phyloP scores from a whole-genome alignment of 176 grass and related monocot species.

The Oryza nivara region DNA sequence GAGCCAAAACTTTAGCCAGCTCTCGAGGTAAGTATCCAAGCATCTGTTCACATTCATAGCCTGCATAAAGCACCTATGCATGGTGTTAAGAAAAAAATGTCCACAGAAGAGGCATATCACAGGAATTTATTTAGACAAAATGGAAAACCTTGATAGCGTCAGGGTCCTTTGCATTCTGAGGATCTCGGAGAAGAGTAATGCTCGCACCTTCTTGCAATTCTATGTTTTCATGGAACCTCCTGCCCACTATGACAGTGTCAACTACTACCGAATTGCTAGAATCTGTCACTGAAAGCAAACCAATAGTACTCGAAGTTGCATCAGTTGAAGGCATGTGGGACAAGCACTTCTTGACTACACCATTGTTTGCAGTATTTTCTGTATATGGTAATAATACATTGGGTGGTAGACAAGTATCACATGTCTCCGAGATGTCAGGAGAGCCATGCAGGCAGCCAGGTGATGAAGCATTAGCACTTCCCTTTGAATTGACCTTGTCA shows the following conservation, averaged over 20 bases:
- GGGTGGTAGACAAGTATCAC: slow-evolving; percentile 3
- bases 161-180: slow-evolving; percentile 70
- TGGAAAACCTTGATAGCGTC: slow-evolving; percentile 87
- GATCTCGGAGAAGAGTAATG: slow-evolving; percentile 66
- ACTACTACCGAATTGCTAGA: slow-evolving; percentile 40
- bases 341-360: not conserved
- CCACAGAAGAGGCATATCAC: slow-evolving; percentile 23
- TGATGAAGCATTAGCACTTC: slow-evolving; percentile 16
- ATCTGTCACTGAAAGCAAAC: slow-evolving; percentile 25
- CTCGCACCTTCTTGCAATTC: slow-evolving; percentile 55
- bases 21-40: slow-evolving; percentile 93
- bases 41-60: slow-evolving; percentile 41
- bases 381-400: not conserved
- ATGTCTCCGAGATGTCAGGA: slow-evolving; percentile 26
- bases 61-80: slow-evolving; percentile 69
- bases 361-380: slow-evolving; percentile 10
- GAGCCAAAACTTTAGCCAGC: slow-evolving; percentile 76
- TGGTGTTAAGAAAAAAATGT: slow-evolving; percentile 34
- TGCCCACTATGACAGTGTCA: slow-evolving; percentile 78
- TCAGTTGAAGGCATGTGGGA: slow-evolving; percentile 21
- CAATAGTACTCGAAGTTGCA: slow-evolving; percentile 21
- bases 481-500: slow-evolving; percentile 22
- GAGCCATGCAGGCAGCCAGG: slow-evolving; percentile 38
- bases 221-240: slow-evolving; percentile 70
- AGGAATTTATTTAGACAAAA: slow-evolving; percentile 14